A percentile compares a stretch with the other conserved stretches of the same genome.
Evolutionary conservation across 345 rosid species (phyloP).

Genomic region (Anacardium occidentale): DNA sequence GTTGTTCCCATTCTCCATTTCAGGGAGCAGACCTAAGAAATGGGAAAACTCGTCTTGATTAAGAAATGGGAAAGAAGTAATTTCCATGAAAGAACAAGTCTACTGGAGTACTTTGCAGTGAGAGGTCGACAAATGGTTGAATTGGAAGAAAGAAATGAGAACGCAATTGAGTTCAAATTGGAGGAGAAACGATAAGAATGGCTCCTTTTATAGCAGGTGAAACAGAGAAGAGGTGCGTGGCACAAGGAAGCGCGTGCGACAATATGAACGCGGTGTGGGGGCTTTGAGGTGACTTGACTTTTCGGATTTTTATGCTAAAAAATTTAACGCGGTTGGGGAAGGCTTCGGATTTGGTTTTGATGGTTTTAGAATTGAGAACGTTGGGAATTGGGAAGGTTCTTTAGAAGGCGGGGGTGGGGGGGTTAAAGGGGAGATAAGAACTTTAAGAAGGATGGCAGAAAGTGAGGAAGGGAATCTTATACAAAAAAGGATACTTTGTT

Average conservation of each 20-base stretch:
- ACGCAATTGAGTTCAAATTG: constrained; percentile 11
- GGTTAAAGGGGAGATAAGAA: too few species aligned
- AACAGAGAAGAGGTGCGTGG: background rate
- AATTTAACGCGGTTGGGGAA: constrained; percentile 20
- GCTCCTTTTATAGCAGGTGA: constrained; percentile 23
- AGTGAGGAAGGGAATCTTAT: background rate
- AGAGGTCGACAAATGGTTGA: constrained; percentile 25
- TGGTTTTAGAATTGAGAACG: background rate
- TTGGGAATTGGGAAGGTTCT: constrained; percentile 21
- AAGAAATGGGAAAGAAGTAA: constrained; percentile 59
- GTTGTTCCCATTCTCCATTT: constrained; percentile 33
- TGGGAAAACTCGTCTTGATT: constrained; percentile 48
- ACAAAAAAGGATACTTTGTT: background rate
- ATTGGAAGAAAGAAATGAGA: constrained; percentile 36
- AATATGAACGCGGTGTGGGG: constrained; percentile 48
- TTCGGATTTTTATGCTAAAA: constrained; percentile 11
- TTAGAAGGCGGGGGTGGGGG: background rate
- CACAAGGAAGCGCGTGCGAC: constrained; percentile 48
- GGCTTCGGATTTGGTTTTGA: background rate
- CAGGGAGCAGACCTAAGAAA: constrained; percentile 30
- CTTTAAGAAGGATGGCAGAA: constrained; percentile 5
- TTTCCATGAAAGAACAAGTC: constrained; percentile 43
- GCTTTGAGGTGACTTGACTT: constrained; percentile 59
- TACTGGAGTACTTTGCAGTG: background rate
- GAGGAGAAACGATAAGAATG: background rate